These are phyloP conservation scores for Filosporella fistucella DNA, from an alignment of 495 filamentous ascomycete species.

Conservation along the genomic window DNA sequence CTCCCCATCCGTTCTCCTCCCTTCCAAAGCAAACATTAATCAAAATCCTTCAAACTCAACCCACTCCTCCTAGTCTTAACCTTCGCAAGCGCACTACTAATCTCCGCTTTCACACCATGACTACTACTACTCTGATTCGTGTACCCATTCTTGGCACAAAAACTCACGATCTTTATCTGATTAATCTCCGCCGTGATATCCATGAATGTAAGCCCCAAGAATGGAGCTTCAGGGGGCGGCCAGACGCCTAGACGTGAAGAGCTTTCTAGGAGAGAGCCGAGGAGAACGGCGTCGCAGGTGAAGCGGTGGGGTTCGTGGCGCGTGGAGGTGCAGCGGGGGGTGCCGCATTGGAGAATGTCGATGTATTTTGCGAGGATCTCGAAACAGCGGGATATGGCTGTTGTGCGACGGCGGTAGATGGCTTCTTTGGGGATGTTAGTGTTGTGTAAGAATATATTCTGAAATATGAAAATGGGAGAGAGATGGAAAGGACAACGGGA, in stretches of 20 bases:
- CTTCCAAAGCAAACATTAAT: too few relatives aligned
- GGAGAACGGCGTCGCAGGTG: conserved; percentile 16
- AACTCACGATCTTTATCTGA: background rate
- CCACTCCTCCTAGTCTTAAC: conserved; percentile 50
- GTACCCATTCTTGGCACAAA: background rate
- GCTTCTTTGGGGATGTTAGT: background rate
- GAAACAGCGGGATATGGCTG: background rate
- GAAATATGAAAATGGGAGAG: background rate
- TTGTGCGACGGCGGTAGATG: background rate
- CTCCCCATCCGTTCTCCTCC: too few relatives aligned
- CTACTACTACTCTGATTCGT: background rate
- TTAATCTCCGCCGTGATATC: conserved; percentile 1
- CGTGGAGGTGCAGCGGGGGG: background rate
- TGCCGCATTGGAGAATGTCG: background rate
- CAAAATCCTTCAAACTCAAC: conserved; percentile 10
- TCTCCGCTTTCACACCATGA: conserved; percentile 1
- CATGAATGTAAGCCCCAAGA: conserved; percentile 2
- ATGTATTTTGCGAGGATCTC: conserved; percentile 3
- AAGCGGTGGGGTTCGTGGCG: background rate
- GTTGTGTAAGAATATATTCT: background rate
- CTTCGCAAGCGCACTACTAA: conserved; percentile 26
- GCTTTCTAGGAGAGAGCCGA: conserved; percentile 16
- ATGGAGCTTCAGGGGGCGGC: conserved; percentile 11
- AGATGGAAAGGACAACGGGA: too few relatives aligned
- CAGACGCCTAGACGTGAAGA: conserved; percentile 6